phyloP scores from a whole-genome alignment of 257 asterid genomes.

The Gentiana dahurica region DNA sequence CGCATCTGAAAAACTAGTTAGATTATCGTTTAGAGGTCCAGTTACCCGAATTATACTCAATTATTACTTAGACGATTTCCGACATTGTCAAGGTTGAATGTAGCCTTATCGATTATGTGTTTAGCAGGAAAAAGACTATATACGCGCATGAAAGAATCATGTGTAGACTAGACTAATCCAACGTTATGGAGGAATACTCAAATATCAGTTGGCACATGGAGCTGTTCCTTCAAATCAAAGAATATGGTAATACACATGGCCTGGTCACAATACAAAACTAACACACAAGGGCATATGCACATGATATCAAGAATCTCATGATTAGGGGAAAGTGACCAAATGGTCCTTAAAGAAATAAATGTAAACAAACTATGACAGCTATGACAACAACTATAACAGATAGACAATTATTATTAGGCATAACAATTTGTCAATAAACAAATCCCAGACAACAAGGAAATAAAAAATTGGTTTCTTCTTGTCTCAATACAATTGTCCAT shows the following conservation, averaged over 20 bases:
- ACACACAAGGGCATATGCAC: conserved; percentile 3
- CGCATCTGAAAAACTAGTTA: no score
- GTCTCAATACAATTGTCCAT: conserved; percentile 46
- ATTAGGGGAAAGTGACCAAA: neutral
- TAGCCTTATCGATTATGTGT: no score
- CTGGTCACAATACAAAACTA: conserved; percentile 13
- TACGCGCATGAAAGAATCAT: no score
- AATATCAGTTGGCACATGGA: conserved; percentile 49
- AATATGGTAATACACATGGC: conserved; percentile 16
- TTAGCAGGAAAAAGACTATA: no score
- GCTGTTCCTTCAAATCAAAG: conserved; percentile 41
- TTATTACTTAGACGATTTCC: no score
- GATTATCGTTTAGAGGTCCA: no score
- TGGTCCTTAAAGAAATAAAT: conserved; percentile 3
- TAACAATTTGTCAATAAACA: conserved; percentile 17
- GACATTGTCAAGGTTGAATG: no score
- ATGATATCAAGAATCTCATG: conserved; percentile 37
- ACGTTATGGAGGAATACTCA: conserved; percentile 21
- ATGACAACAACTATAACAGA: conserved; percentile 8
- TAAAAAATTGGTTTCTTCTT: conserved; percentile 34
- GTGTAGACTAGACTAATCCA: neutral
- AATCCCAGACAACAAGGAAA: conserved; percentile 34
- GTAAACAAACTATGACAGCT: conserved; percentile 33
- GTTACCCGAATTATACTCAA: no score
- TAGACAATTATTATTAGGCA: conserved; percentile 11